Evolutionary conservation across 1,284 basidiomycete species (phyloP), one percentile per base, ranked within the genome.

Genomic region (Moesziomyces globuligerus): DNA sequence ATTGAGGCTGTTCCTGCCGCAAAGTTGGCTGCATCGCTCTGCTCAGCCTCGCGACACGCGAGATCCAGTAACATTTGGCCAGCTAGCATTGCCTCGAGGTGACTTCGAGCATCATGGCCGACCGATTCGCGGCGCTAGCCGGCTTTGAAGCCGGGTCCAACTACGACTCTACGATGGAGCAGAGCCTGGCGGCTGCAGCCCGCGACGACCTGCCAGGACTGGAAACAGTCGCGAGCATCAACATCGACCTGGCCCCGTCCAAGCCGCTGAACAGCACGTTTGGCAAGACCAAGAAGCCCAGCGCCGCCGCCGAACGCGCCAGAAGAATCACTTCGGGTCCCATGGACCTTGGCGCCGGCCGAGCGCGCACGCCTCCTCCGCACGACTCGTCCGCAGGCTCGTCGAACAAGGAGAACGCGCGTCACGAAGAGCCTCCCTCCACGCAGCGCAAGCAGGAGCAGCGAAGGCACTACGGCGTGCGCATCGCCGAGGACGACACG

Each of bases 81-180:
- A n/a, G n/a, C n/a, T n/a, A n/a, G n/a, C n/a, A n/a, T n/a, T n/a
- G n/a, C n/a, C n/a, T n/a, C n/a, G n/a, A n/a, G n/a, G n/a, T n/a
- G n/a, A n/a, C n/a, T n/a, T n/a, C n/a, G 26, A 18, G 11, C 21
- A 47, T 21, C 40, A 76, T 76, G 75, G 66, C 74, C 7, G 71
- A 77, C 25, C 52, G 73, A 8, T 74, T 74, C 32, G 66, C 72
- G 17, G 62, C 66, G n/a, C 48, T 74, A 13, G 71, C 74, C 45
- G 75, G 74, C 57, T 75, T 61, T 47, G 65, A 73, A 34, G 68
- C 66, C 44, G 62, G 59, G 5, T 61, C 68, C 48, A 70, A 60
- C 39, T 69, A 70, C 46, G 65, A 70, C 46, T 67, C 70, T 41
- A 71, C 72, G 5, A 37, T 58, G 4, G 57, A 68, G 42, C 62